phyloP scores from a whole-genome alignment of 1,139 yeast genomes.

The Scheffersomyces segobiensis region DNA sequence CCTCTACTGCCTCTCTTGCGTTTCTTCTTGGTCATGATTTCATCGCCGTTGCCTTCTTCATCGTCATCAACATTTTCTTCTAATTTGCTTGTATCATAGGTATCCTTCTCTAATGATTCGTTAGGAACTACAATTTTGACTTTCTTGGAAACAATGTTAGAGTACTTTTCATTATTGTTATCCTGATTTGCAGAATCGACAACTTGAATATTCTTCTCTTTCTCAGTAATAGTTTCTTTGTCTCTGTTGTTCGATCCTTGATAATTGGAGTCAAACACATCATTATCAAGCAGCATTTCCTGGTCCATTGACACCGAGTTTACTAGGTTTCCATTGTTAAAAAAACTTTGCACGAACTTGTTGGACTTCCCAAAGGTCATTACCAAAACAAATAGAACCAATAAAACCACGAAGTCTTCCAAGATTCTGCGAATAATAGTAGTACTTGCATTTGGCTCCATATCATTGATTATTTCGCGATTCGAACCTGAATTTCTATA shows the following conservation, averaged over 20 bases:
- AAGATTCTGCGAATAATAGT: constrained; percentile 23
- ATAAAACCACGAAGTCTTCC: constrained; percentile 33
- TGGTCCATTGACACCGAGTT: not conserved
- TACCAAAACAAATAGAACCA: constrained; percentile 8
- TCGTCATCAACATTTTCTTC: constrained; percentile 8
- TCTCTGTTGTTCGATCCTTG: constrained; percentile 10
- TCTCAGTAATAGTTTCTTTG: constrained; percentile 11
- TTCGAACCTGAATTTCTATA: not conserved
- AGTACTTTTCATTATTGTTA: constrained; percentile 5
- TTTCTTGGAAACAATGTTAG: constrained; percentile 16
- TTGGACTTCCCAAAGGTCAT: not conserved
- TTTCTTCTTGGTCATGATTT: constrained; percentile 27
- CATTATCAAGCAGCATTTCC: not conserved
- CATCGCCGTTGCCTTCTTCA: constrained; percentile 7
- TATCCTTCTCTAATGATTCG: constrained; percentile 15
- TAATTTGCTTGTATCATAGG: not conserved
- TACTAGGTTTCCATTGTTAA: not conserved
- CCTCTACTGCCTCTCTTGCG: constrained; percentile 89
- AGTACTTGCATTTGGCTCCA: constrained; percentile 2
- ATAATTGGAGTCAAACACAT: constrained; percentile 4
- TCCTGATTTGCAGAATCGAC: constrained; percentile 10
- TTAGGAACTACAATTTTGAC: constrained; percentile 34
- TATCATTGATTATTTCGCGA: not conserved
- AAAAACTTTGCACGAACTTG: not conserved
- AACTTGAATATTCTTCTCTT: constrained; percentile 15